Evolutionary conservation across 2,329 filamentous ascomycete species (phyloP).

Genomic region (Monilinia fructigena): DNA sequence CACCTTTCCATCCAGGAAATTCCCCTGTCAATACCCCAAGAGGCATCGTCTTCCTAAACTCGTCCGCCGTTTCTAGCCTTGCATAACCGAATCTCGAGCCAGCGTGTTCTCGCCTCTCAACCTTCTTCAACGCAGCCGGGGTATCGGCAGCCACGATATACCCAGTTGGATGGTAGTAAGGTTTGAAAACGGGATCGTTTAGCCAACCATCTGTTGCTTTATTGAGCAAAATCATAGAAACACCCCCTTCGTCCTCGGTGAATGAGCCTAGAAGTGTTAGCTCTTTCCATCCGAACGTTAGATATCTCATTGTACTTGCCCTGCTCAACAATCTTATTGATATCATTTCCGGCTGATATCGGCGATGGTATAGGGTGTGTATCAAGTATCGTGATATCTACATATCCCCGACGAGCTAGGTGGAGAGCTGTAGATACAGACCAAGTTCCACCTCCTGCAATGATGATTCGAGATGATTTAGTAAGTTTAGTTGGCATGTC

Average conservation of each 20-base stretch:
- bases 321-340: constrained; percentile 57
- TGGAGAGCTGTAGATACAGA: constrained; percentile 47
- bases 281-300: too few relatives aligned
- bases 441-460: constrained; percentile 46
- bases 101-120: constrained; percentile 42
- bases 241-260: constrained; percentile 30
- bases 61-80: constrained; percentile 44
- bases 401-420: constrained; percentile 47
- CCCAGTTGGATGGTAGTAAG: constrained; percentile 48
- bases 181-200: constrained; percentile 44
- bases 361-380: constrained; percentile 44
- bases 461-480: constrained; percentile 38
- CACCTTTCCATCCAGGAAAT: constrained; percentile 52
- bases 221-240: constrained; percentile 41
- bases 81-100: constrained; percentile 39
- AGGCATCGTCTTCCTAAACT: constrained; percentile 53
- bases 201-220: constrained; percentile 46
- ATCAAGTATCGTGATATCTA: constrained; percentile 50
- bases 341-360: constrained; percentile 56
- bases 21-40: constrained; percentile 50
- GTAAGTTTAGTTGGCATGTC: constrained; percentile 21
- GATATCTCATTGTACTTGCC: constrained; percentile 12
- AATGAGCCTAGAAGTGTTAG: constrained; percentile 32
- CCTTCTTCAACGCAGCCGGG: constrained; percentile 42
- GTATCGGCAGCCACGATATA: constrained; percentile 48